Evolutionary conservation across 1,284 basidiomycete species (phyloP), one percentile per base, ranked within the genome.

Genomic region (Garcileccinum viscosum): DNA sequence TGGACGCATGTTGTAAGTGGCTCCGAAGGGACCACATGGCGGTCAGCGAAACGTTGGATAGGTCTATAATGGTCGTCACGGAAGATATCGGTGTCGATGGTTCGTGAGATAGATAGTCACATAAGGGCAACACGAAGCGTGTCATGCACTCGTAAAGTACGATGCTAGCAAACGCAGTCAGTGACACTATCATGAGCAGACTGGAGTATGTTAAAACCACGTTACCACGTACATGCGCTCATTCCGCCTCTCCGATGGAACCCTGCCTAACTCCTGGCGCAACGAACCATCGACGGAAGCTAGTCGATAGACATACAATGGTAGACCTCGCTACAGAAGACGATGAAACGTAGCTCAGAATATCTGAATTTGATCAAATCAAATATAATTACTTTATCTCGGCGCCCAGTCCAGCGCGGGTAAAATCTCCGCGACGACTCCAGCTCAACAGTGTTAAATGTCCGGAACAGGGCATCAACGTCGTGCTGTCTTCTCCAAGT

Each of bases 381-480:
- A 61, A 32, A 27, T n/a, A 35, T 6, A 56, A 82, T 11, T 72
- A 88, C 92, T 83, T 90, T 92, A 76, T 93, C 90, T 75, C 92
- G 83, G 66, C 90, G 83, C 2, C 93, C 93, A 2, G 92, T 94
- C 92, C 92, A 94, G 42, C 90, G 85, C 3, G 93, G 91, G 81
- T 94, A 94, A 70, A 90, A 93, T 64, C 84, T 82, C 76, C 87
- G 87, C 5, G 88, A 79, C 32, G 76, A 76, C 75, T 90, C 88
- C 70, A 94, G 84, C 73, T 94, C 93, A 15, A 84, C 84, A 0
- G 81, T 64, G 32, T 86, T 84, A 73, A 93, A 90, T 3, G 83
- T 84, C 22, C 84, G 83, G 78, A 88, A 94, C n/a, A 93, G 80
- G 22, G 83, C 82, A 44, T 88, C 83, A 12, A 94, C 89, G 56